phyloP scores from a whole-genome alignment of 805 yeast genomes.

The Pichia cabralensis region DNA sequence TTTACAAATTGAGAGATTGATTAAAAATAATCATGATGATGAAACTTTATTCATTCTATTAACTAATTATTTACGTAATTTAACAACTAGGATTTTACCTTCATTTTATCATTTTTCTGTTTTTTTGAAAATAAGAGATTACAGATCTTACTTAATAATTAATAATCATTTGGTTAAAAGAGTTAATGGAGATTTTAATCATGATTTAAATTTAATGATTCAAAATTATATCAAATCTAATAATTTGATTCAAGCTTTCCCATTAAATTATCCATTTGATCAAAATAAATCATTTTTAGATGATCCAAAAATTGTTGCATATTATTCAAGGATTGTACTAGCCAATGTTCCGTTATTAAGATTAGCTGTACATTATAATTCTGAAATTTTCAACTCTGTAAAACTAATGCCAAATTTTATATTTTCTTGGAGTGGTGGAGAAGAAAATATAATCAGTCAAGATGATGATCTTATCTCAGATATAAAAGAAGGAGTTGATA shows the following conservation, averaged over 20 bases:
- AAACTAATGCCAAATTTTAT: conserved; percentile 9
- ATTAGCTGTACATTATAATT: conserved; percentile 10
- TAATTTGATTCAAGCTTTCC: conserved; percentile 20
- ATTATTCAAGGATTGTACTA: conserved; percentile 14
- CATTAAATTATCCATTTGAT: conserved; percentile 18
- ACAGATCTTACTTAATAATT: conserved; percentile 13
- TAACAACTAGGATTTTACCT: conserved; percentile 15
- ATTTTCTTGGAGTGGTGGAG: conserved; percentile 13
- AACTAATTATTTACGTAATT: conserved; percentile 16
- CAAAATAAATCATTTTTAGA: conserved; percentile 12
- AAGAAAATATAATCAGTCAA: too few species aligned
- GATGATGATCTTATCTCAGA: too few species aligned
- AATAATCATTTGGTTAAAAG: too few species aligned
- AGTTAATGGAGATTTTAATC: background rate
- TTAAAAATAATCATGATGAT: conserved; percentile 23
- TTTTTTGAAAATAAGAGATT: conserved; percentile 14
- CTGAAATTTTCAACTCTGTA: background rate
- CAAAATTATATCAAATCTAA: conserved; percentile 17
- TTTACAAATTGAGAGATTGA: conserved; percentile 10
- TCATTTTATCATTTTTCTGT: conserved; percentile 17
- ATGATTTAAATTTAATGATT: conserved; percentile 9
- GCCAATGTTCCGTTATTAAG: conserved; percentile 16
- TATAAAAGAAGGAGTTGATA: conserved; percentile 5
- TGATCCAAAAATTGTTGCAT: conserved; percentile 11
- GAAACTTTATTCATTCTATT: conserved; percentile 18